Evolutionary conservation across 257 asterid genomes (phyloP).

Genomic region (Nicotiana tomentosiformis): DNA sequence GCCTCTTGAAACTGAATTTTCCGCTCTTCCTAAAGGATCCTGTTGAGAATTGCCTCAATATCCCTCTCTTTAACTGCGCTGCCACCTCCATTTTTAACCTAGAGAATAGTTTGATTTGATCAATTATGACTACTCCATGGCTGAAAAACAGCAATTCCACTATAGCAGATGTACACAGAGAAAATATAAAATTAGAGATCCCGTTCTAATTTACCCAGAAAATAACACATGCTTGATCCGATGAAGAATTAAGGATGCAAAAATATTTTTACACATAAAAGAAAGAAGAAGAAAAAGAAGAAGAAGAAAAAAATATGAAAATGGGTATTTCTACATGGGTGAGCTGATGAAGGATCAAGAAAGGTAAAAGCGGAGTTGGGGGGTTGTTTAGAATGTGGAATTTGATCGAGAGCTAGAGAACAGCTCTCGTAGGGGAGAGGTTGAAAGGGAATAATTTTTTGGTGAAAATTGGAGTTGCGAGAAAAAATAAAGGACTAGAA

Average conservation of each 20-base stretch:
- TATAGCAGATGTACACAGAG: not conserved
- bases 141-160: not conserved
- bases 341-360: not conserved
- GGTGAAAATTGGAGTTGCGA: not conserved
- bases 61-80: constrained; percentile 53
- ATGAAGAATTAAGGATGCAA: not conserved
- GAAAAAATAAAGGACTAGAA: not conserved
- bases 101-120: not conserved
- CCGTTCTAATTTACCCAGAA: not conserved
- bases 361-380: not conserved
- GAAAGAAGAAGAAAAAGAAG: not conserved
- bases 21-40: constrained; percentile 74
- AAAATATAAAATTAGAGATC: not conserved
- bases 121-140: not conserved
- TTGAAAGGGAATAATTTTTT: not conserved
- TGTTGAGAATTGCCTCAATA: constrained; percentile 88
- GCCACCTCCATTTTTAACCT: constrained; percentile 30
- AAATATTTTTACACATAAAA: too few species aligned
- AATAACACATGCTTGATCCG: not conserved
- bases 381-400: too few species aligned
- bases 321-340: not conserved
- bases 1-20: constrained; percentile 59
- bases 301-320: not conserved
- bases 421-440: not conserved
- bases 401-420: too few species aligned